phyloP scores from a whole-genome alignment of 805 yeast genomes.

The Millerozyma acaciae region DNA sequence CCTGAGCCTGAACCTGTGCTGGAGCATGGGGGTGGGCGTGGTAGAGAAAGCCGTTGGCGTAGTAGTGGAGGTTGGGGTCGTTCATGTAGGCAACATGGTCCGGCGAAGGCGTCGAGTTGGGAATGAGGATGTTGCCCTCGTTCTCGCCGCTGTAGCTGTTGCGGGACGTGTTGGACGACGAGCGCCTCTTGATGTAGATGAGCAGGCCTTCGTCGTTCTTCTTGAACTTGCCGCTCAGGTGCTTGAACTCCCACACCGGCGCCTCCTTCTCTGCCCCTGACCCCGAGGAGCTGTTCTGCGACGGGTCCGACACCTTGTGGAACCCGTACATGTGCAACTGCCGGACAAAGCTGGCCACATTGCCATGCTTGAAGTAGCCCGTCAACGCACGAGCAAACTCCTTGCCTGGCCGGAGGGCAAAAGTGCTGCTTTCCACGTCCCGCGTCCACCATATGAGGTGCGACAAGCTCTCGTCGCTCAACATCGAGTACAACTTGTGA shows the following conservation, averaged over 20 bases:
- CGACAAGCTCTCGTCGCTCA: constrained; percentile 28
- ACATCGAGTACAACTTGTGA: constrained; percentile 40
- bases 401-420: constrained; percentile 61
- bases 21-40: constrained; percentile 4
- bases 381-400: constrained; percentile 60
- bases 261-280: constrained; percentile 13
- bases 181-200: constrained; percentile 46
- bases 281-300: constrained; percentile 2
- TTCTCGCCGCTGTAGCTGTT: constrained; percentile 7
- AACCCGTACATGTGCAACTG: constrained; percentile 96
- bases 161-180: constrained; percentile 29
- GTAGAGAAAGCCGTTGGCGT: constrained; percentile 5
- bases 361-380: constrained; percentile 89
- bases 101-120: constrained; percentile 10
- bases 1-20: constrained; percentile 3
- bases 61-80: constrained; percentile 8
- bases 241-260: constrained; percentile 55
- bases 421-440: constrained; percentile 48
- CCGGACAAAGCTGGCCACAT: constrained; percentile 87
- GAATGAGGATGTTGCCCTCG: constrained; percentile 3
- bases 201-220: constrained; percentile 45
- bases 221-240: constrained; percentile 46
- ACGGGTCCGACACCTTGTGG: constrained; percentile 66
- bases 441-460: constrained; percentile 43
- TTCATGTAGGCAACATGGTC: constrained; percentile 4